Evolutionary conservation across 768 basidiomycete genomes (phyloP), one percentile per base, ranked within the genome.

Genomic region (Inosperma sp.): DNA sequence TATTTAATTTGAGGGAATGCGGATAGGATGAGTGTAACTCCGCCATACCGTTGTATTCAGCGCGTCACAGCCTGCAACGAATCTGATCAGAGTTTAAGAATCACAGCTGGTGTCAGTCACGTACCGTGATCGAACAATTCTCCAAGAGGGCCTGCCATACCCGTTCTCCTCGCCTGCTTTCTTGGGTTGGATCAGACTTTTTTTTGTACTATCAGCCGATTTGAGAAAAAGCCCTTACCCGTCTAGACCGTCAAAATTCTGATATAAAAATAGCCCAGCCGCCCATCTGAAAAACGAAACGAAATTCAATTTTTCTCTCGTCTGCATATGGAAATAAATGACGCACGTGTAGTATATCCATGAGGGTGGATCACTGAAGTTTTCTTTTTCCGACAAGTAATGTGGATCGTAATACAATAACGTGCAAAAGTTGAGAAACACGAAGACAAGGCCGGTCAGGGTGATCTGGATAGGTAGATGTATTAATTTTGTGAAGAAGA

Each of bases 111-210:
- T n/a, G n/a, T n/a, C n/a, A 7, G 26, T 9, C n/a, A 59, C 74
- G 42, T 58, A 86, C 93, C 95, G 68, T 98, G 96, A 64, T 99
- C 96, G 66, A 99, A 99, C 84, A 98, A 86, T 67, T 99, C 90
- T 14, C 96, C 96, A 26, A 98, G 71, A 21, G 95, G 95, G 4
- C 96, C 91, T n/a, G 93, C 88, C 90, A 96, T 98, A 1, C 93
- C 93, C 1, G 93, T 95, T 44, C 95, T 72, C 55, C 96, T 74
- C 17, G 96, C 96, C 68, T 99, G 96, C 66, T 97, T 97, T 13
- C 95, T 92, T 45, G 34, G 26, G 42, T 19, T 2, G n/a, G 19
- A 3, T 5, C 14, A 40, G 1, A 8, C 39, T 26, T 21, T 42
- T 19, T 33, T 16, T 21, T 13, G 19, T n/a, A 10, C 4, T 16